Evolutionary conservation across 495 filamentous ascomycete species (phyloP).

Genomic region (Clohesyomyces aquaticus): DNA sequence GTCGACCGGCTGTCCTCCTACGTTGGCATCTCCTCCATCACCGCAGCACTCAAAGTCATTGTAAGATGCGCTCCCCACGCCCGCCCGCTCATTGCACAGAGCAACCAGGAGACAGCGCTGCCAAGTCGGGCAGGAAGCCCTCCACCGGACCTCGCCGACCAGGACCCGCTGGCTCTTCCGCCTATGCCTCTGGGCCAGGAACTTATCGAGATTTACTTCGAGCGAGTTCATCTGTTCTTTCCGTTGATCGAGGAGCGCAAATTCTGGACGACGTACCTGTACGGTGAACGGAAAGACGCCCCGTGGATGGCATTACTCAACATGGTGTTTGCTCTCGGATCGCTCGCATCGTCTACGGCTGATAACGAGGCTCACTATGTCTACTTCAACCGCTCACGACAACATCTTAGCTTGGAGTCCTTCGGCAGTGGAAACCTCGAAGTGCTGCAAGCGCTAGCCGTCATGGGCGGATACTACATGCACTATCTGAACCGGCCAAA

Average conservation of each 20-base stretch:
- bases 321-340: conserved; percentile 80
- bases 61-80: conserved; percentile 72
- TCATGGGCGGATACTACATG: conserved; percentile 77
- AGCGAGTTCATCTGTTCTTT: conserved; percentile 72
- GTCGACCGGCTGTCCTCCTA: conserved; percentile 74
- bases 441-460: conserved; percentile 68
- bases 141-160: conserved; percentile 39
- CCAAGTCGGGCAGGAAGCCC: conserved; percentile 44
- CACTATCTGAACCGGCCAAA: conserved; percentile 81
- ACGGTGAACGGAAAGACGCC: conserved; percentile 66
- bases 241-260: conserved; percentile 77
- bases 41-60: conserved; percentile 79
- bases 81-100: conserved; percentile 58
- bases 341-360: conserved; percentile 69
- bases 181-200: conserved; percentile 47
- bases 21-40: conserved; percentile 80
- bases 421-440: conserved; percentile 73
- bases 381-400: conserved; percentile 73
- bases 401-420: conserved; percentile 67
- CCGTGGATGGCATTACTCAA: conserved; percentile 79
- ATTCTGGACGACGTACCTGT: conserved; percentile 73
- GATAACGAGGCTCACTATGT: conserved; percentile 72
- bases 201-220: conserved; percentile 78
- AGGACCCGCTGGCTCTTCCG: conserved; percentile 43
- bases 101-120: conserved; percentile 45